A percentile compares a stretch with the other conserved stretches of the same genome.
Conservation (phyloP, 495 filamentous ascomycete species). For the Bombardia bombarda region DNA sequence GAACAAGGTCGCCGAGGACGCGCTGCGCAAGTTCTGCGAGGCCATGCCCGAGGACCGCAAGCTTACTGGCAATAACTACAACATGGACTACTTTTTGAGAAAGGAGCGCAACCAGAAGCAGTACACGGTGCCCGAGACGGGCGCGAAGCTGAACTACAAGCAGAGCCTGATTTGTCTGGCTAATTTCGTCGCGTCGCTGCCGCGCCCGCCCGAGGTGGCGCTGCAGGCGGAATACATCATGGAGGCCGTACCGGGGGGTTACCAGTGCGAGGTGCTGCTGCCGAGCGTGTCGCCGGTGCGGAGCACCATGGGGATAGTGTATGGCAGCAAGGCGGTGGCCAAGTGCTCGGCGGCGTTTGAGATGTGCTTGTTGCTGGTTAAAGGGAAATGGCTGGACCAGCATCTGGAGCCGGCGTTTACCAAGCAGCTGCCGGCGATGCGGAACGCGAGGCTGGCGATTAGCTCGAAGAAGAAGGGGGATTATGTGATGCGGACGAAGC, state of each 20-base stretch:
- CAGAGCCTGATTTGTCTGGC: constrained; percentile 60
- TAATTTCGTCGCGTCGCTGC: constrained; percentile 45
- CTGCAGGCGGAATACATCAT: constrained; percentile 58
- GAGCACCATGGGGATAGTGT: constrained; percentile 52
- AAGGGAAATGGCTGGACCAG: constrained; percentile 59
- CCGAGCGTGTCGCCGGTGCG: constrained; percentile 68
- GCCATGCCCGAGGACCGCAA: constrained; percentile 68
- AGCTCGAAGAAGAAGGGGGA: constrained; percentile 62
- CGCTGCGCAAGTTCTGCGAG: constrained; percentile 68
- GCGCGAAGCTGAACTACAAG: constrained; percentile 73
- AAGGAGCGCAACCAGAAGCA: constrained; percentile 47
- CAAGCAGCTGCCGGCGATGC: constrained; percentile 72
- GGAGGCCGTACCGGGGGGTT: constrained; percentile 47
- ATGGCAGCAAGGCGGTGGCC: constrained; percentile 62
- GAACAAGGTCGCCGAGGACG: constrained; percentile 42
- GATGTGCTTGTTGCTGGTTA: constrained; percentile 63
- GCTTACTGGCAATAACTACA: constrained; percentile 52
- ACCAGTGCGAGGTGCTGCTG: constrained; percentile 72
- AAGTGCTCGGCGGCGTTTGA: constrained; percentile 89
- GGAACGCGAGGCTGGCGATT: constrained; percentile 83
- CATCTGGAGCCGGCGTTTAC: constrained; percentile 65
- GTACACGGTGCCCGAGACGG: constrained; percentile 59
- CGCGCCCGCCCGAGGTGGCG: constrained; percentile 49
- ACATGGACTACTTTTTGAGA: constrained; percentile 46
- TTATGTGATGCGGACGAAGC: constrained; percentile 76